Evolutionary conservation across 139 green algal species (phyloP).

Genomic region (Chlorella sp.): DNA sequence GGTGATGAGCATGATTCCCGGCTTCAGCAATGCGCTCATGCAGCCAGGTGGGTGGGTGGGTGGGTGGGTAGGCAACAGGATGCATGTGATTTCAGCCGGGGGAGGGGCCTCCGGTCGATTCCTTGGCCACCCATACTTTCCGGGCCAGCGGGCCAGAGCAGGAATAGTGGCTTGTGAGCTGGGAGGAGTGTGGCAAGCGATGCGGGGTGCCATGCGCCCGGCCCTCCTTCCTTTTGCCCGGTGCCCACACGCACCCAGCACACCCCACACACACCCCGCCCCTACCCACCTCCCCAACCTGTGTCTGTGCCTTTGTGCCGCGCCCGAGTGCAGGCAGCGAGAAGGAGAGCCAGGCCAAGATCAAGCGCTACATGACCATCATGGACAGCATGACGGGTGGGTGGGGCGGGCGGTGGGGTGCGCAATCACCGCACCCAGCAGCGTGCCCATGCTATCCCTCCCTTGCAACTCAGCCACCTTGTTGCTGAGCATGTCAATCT

Average conservation of each 20-base stretch:
- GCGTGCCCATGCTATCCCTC: no score
- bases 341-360: conserved; percentile 84
- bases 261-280: no score
- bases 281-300: neutral
- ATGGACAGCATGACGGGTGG: conserved; percentile 96
- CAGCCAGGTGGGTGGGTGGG: conserved; percentile 38
- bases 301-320: neutral
- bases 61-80: neutral
- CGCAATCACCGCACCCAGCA: no score
- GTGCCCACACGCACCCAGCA: neutral
- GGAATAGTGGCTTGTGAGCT: no score
- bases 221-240: neutral
- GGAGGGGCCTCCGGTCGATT: neutral
- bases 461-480: no score
- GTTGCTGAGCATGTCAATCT: no score
- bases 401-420: neutral
- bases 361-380: conserved; percentile 96
- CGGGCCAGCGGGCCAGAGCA: neutral
- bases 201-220: neutral
- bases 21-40: conserved; percentile 86
- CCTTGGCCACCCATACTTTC: no score
- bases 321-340: conserved; percentile 70
- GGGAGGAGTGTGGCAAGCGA: neutral
- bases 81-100: neutral
- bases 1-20: conserved; percentile 98